phyloP scores from a whole-genome alignment of 306 rosid genomes.

The Ziziphus jujuba region DNA sequence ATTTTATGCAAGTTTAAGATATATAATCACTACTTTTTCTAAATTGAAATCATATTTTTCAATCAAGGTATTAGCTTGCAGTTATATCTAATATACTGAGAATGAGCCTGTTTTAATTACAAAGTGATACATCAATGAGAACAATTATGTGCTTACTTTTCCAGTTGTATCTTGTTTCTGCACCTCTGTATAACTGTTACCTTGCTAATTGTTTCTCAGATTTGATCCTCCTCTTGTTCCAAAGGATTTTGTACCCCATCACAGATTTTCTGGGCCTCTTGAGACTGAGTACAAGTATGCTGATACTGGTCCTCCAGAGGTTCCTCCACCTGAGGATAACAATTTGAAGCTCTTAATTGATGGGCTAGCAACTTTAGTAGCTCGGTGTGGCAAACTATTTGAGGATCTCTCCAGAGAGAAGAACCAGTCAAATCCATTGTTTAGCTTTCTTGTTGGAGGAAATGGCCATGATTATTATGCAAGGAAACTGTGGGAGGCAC shows the following conservation, averaged over 20 bases:
- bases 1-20: not conserved
- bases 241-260: constrained; percentile 74
- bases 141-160: not conserved
- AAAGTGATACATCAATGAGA: not conserved
- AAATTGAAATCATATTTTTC: too few species aligned
- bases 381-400: constrained; percentile 88
- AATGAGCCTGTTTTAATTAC: not conserved
- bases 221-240: constrained; percentile 85
- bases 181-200: constrained; percentile 8
- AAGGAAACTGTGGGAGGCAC: constrained; percentile 94
- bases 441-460: constrained; percentile 87
- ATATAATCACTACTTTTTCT: too few species aligned
- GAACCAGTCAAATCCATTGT: constrained; percentile 76
- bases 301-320: constrained; percentile 68
- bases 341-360: constrained; percentile 84
- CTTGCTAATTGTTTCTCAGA: constrained; percentile 46
- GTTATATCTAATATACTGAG: not conserved
- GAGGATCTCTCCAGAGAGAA: constrained; percentile 96
- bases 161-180: not conserved
- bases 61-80: too few species aligned
- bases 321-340: constrained; percentile 74
- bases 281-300: constrained; percentile 54
- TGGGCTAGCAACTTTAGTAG: constrained; percentile 90
- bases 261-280: constrained; percentile 72
- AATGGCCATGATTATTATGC: constrained; percentile 84